These are phyloP conservation scores for Penicillium italicum DNA, from an alignment of 2,329 filamentous ascomycete species.

Conservation along the genomic window DNA sequence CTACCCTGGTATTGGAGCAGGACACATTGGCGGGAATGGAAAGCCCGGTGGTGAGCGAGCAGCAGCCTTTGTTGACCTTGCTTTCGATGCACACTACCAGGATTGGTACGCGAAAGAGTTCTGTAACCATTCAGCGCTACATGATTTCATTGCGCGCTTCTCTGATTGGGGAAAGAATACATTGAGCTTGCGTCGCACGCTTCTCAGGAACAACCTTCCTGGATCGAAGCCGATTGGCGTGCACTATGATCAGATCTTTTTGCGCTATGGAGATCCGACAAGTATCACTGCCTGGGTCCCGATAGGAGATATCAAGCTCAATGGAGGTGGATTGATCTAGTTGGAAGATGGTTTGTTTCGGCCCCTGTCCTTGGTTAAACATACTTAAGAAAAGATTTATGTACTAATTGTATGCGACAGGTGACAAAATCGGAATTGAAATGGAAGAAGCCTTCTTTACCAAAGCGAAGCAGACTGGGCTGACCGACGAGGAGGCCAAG, in stretches of 20 bases:
- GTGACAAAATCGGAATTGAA: slow-evolving; percentile 31
- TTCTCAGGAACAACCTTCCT: slow-evolving; percentile 57
- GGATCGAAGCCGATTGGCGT: slow-evolving; percentile 57
- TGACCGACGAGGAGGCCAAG: slow-evolving; percentile 52
- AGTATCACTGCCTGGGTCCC: slow-evolving; percentile 57
- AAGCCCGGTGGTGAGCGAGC: slow-evolving; percentile 46
- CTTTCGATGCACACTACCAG: slow-evolving; percentile 53
- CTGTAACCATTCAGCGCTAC: slow-evolving; percentile 51
- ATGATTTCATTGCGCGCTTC: slow-evolving; percentile 50
- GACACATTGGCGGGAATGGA: slow-evolving; percentile 45
- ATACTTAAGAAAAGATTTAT: neutral
- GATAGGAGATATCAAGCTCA: slow-evolving; percentile 52
- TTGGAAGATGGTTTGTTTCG: slow-evolving; percentile 45
- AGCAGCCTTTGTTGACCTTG: slow-evolving; percentile 48
- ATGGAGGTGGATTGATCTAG: slow-evolving; percentile 59
- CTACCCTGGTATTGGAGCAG: slow-evolving; percentile 55
- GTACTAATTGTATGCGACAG: slow-evolving; percentile 16
- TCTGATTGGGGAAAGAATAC: slow-evolving; percentile 54
- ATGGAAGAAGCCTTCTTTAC: slow-evolving; percentile 41
- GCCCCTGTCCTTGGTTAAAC: neutral
- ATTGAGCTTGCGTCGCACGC: slow-evolving; percentile 46
- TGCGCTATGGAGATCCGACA: slow-evolving; percentile 54
- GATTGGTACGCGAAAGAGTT: slow-evolving; percentile 54
- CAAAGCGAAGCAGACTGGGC: slow-evolving; percentile 48
- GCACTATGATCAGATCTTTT: slow-evolving; percentile 59